Evolutionary conservation across 306 rosid genomes (phyloP), one percentile per base, ranked within the genome.

Genomic region (Vachellia pachyceras): DNA sequence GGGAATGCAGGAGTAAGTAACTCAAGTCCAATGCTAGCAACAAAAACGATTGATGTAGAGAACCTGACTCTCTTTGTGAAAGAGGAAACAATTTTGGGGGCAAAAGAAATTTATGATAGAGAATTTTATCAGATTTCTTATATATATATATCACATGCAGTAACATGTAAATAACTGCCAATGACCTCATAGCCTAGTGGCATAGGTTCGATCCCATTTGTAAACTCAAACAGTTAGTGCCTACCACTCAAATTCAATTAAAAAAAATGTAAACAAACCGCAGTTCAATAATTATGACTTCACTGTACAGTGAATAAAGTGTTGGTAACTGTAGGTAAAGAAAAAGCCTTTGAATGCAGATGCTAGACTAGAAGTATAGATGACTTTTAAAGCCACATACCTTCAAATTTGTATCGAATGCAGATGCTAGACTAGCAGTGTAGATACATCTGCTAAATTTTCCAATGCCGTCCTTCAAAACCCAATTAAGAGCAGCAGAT

Each of bases 401-500:
- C 98, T 92, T 94, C 82, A 94, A 87, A 83, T 92, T 95, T 29
- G 97, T 92, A 83, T 95, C 98, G 66, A 95, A 95, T 29, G 94
- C 86, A 60, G 97, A 92, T 35, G 98, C 98, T 25, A 90, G 81
- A 82, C 94, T 90, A 82, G 98, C 97, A 72, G 98, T 95, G 78
- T 91, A 95, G 73, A 95, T 85, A 80, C 97, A 95, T 87, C 97
- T 82, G 83, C 94, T 89, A 23, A 95, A 85, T 78, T 95, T 88
- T 80, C 97, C 98, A 60, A 95, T 92, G 75, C 97, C 98, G 80
- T 95, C 97, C 86, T 92, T 95, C 82, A 91, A 87, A 69, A 92
- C 90, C 97, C 98, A 95, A 79, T 92, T 95, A 41, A 95, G 87
- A 55, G 97, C 97, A 83, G 98, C 98, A 12, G 97, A 97, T 57